Evolutionary conservation across 129 eudicot species (phyloP), one percentile per base, ranked within the genome.

Genomic region (Ambrosia trifida): DNA sequence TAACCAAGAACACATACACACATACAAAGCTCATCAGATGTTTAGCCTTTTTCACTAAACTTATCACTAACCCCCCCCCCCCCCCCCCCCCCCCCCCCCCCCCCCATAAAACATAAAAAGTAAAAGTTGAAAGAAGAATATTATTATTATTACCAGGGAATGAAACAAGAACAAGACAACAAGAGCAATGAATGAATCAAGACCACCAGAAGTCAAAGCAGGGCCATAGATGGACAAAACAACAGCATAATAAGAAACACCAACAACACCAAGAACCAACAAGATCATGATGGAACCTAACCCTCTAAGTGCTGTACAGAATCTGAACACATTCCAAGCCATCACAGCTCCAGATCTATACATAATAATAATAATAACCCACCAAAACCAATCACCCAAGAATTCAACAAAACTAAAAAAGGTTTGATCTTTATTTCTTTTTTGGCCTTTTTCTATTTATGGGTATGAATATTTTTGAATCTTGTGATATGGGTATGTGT

Each of bases 261-360:
- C 96, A 40, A 93, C 96, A 64, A 93, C 90, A 62, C 85, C 98
- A 43, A 93, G 89, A 47, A 93, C 98, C 64, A 93, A 63, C 76
- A 93, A 72, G 79, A 93, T 93, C 98, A 93, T 93, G 81, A 93
- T 84, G 50, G 96, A 89, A 3, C 96, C 98, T 35, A 89, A 78
- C 36, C 96, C 98, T 59, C 90, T 70, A 19, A 93, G 70, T 35
- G 98, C 98, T 78, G 98, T 89, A 59, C 98, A 93, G 65, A 93
- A 93, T 72, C 76, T 89, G 84, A 93, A 93, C 62, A 93, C 92
- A 69, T 93, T 93, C 96, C 98, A 93, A 61, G 82, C 82, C 82
- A 78, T 78, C 66, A 43, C 72, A 51, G 53, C 71, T 63, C 82
- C 82, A 78, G 82, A 78, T 78, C 82, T 78, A 71, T 78, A 70